These are phyloP conservation scores for Ascochyta koolunga DNA, from an alignment of 2,329 filamentous ascomycete species.

Conservation along the genomic window DNA sequence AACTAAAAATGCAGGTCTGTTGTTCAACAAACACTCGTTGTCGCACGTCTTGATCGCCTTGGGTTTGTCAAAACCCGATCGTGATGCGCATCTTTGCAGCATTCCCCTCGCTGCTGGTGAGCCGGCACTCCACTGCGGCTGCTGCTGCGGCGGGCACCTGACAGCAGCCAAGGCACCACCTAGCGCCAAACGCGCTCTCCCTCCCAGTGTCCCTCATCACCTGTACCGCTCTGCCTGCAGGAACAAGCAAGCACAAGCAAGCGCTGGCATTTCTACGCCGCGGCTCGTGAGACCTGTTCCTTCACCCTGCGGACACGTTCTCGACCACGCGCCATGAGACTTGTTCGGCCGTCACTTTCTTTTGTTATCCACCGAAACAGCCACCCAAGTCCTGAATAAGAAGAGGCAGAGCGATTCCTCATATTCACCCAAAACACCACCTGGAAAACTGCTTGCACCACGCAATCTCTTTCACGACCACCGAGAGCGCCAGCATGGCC, in stretches of 20 bases:
- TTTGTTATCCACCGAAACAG: constrained; percentile 20
- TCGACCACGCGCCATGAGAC: constrained; percentile 39
- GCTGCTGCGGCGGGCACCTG: constrained; percentile 34
- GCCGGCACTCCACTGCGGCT: constrained; percentile 20
- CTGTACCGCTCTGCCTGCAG: constrained; percentile 1
- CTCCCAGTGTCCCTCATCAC: constrained; percentile 25
- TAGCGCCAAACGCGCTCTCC: constrained; percentile 32
- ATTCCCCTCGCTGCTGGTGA: constrained; percentile 16
- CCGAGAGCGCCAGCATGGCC: constrained; percentile 26
- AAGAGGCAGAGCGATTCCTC: neutral
- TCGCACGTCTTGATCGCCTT: constrained; percentile 3
- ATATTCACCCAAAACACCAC: neutral
- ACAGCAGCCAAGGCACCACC: constrained; percentile 33
- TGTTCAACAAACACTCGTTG: constrained; percentile 18
- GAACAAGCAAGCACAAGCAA: neutral
- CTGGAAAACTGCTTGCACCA: neutral
- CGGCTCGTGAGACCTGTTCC: constrained; percentile 19
- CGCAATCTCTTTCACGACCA: neutral
- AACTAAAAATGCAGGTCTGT: constrained; percentile 10
- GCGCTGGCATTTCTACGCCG: constrained; percentile 8
- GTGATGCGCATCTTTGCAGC: constrained; percentile 14
- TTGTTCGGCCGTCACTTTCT: constrained; percentile 29
- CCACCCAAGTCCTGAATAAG: constrained; percentile 9
- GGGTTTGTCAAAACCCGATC: constrained; percentile 16
- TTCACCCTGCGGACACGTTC: constrained; percentile 13